These are phyloP conservation scores for Candida boleticola DNA, from an alignment of 805 yeast species.

Conservation along the genomic window DNA sequence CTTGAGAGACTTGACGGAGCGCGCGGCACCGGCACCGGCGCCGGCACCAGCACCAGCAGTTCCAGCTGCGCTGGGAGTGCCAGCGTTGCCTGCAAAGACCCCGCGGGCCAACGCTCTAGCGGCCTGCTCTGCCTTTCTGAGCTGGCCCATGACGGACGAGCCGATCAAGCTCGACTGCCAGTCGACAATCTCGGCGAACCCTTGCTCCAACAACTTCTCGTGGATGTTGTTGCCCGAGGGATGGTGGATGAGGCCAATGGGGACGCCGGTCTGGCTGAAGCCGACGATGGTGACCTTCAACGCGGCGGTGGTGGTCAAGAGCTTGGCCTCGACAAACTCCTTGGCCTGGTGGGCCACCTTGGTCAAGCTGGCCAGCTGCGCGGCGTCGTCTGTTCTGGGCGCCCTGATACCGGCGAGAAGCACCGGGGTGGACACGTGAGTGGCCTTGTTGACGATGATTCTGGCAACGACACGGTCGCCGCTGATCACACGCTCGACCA, in stretches of 20 bases:
- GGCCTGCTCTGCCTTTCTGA: slow-evolving; percentile 62
- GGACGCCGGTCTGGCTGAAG: slow-evolving; percentile 57
- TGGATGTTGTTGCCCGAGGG: slow-evolving; percentile 76
- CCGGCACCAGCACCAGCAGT: slow-evolving; percentile 12
- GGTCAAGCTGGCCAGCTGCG: slow-evolving; percentile 42
- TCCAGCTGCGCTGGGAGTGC: slow-evolving; percentile 14
- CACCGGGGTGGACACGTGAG: slow-evolving; percentile 58
- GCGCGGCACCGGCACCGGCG: slow-evolving; percentile 12
- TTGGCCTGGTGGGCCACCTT: slow-evolving; percentile 69
- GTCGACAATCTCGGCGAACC: slow-evolving; percentile 73
- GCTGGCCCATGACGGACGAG: slow-evolving; percentile 53
- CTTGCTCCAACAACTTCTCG: slow-evolving; percentile 62
- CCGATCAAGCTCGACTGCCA: slow-evolving; percentile 78
- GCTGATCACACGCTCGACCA: slow-evolving; percentile 72
- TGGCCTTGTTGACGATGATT: slow-evolving; percentile 43
- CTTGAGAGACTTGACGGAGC: slow-evolving; percentile 19
- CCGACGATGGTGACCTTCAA: slow-evolving; percentile 58
- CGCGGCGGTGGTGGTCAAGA: slow-evolving; percentile 57
- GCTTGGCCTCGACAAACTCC: slow-evolving; percentile 57
- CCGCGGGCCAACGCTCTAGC: slow-evolving; percentile 62
- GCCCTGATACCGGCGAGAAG: slow-evolving; percentile 71
- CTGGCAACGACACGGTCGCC: slow-evolving; percentile 79
- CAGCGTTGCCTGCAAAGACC: slow-evolving; percentile 48
- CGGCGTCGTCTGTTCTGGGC: slow-evolving; percentile 61
- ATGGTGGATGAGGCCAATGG: slow-evolving; percentile 58